These are phyloP conservation scores for Heritiera fomes DNA, from an alignment of 345 rosid genomes.

Conservation along the genomic window DNA sequence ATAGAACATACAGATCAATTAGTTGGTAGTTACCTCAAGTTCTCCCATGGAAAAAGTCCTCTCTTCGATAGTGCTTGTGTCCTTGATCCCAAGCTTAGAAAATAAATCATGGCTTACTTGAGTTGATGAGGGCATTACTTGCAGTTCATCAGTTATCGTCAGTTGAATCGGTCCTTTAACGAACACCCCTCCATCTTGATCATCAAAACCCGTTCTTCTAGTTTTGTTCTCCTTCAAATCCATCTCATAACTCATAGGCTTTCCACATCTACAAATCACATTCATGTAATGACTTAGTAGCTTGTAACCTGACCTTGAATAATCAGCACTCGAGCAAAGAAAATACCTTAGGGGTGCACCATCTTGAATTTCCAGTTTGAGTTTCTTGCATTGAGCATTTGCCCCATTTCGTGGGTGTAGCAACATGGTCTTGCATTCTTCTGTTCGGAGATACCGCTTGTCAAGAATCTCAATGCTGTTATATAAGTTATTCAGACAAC, in stretches of 20 bases:
- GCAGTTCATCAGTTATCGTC: slow-evolving; percentile 20
- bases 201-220: background rate
- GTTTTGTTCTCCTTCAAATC: background rate
- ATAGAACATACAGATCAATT: too few species aligned
- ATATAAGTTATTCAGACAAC: slow-evolving; percentile 29
- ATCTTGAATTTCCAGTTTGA: slow-evolving; percentile 22
- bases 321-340: background rate
- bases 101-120: slow-evolving; percentile 16
- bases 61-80: slow-evolving; percentile 15
- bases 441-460: background rate
- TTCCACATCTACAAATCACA: slow-evolving; percentile 20
- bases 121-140: slow-evolving; percentile 17
- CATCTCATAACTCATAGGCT: background rate
- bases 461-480: slow-evolving; percentile 26
- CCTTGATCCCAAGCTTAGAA: slow-evolving; percentile 19
- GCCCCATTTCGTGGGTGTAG: slow-evolving; percentile 20
- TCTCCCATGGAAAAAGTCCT: background rate
- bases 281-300: background rate
- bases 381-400: background rate
- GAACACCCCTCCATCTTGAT: too few species aligned
- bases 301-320: background rate
- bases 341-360: background rate
- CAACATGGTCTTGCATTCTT: slow-evolving; percentile 28
- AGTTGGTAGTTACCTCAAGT: too few species aligned
- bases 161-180: slow-evolving; percentile 13